A percentile compares a stretch with the other conserved stretches of the same genome.
phyloP scores from a whole-genome alignment of 257 asterid genomes.

The Avicennia marina region DNA sequence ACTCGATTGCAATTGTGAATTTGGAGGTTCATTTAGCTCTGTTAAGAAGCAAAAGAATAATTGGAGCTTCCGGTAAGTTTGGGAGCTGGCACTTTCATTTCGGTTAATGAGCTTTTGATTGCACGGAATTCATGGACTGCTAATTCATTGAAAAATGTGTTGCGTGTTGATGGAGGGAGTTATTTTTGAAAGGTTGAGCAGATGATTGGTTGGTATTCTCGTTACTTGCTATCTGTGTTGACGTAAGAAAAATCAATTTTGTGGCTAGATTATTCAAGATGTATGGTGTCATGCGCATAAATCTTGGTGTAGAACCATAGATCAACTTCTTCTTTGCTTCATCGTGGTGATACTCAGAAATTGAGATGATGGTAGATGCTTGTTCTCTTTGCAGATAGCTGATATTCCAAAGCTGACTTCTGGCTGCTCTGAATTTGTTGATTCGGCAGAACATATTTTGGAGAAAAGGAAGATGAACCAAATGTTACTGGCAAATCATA shows the following conservation, averaged over 20 bases:
- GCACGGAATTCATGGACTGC: not conserved
- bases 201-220: not conserved
- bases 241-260: not conserved
- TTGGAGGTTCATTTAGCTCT: slow-evolving; percentile 15
- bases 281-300: not conserved
- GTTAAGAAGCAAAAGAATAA: not conserved
- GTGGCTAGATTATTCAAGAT: not conserved
- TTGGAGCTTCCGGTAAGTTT: not conserved
- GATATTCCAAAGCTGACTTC: slow-evolving; percentile 88
- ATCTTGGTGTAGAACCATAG: not conserved
- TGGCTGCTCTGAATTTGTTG: slow-evolving; percentile 87
- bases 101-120: too few species aligned
- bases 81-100: not conserved
- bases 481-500: slow-evolving; percentile 74
- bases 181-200: too few species aligned
- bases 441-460: slow-evolving; percentile 80
- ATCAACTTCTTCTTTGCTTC: not conserved
- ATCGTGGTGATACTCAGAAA: not conserved
- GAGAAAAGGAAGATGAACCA: slow-evolving; percentile 97
- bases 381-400: slow-evolving; percentile 60
- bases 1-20: slow-evolving; percentile 2
- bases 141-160: not conserved
- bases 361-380: not conserved
- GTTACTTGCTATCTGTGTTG: too few species aligned
- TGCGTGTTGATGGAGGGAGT: too few species aligned